Evolutionary conservation across 345 rosid species (phyloP), one percentile per base, ranked within the genome.

Genomic region (Arabidopsis thaliana): DNA sequence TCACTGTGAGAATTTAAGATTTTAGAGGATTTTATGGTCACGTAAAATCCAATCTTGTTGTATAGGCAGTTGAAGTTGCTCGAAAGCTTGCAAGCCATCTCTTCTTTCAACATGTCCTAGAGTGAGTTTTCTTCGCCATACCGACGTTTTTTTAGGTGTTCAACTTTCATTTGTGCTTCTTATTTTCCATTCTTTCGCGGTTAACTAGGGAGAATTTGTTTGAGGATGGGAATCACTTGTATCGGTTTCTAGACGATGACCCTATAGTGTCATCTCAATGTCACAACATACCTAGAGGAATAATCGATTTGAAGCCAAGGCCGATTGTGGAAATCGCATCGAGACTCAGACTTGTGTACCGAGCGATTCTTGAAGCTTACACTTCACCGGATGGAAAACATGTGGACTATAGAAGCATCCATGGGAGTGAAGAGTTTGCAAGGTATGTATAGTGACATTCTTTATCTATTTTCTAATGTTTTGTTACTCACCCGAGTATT

Each of bases 371-470:
- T 68, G 98, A 93, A 77, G 92, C 93, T 60, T 93, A 87, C 80
- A 76, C 80, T 72, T 89, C 92, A 1, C 85, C 77, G 57, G 92
- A 89, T 85, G 97, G 97, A 42, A 87, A 71, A 83, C 96, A 91
- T 80, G 87, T 93, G 34, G 93, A 93, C 80, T 93, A 93, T 59
- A 85, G 87, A 88, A 93, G 86, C 73, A 84, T 93, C 70, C 93
- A 91, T 84, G 98, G 96, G 60, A 93, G 97, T 71, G 98, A 91
- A 84, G 97, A 91, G 78, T 93, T 90, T 78, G 97, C 96, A 75
- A 89, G 98, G 98, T 93, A 34, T 67, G 81, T 0, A 23, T 52
- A 34, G 10, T 45, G 52, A 38, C 42, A 6, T 46, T 65, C 36
- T 63, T 14, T 58, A 30, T 50, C 33, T 66, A 56, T 37, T 46